These are phyloP conservation scores for Aspergillus amoenus DNA, from an alignment of 2,329 filamentous ascomycete species.

Conservation along the genomic window DNA sequence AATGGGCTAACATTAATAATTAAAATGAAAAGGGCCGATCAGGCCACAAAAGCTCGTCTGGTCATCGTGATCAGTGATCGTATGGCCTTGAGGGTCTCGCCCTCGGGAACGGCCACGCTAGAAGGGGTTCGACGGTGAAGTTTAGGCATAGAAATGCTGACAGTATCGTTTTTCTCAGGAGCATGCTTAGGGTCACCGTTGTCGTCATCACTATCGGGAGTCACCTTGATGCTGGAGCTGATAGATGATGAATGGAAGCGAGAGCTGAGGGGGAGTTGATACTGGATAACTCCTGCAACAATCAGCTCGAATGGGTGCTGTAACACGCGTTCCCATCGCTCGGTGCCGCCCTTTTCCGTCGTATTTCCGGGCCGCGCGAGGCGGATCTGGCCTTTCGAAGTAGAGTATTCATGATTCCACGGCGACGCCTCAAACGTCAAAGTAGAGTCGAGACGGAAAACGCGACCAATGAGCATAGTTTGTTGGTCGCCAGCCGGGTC, in stretches of 20 bases:
- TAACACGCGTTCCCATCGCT: slow-evolving; percentile 86
- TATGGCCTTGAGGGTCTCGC: slow-evolving; percentile 11
- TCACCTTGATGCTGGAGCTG: slow-evolving; percentile 42
- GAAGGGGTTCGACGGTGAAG: slow-evolving; percentile 3
- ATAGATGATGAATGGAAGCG: slow-evolving; percentile 52
- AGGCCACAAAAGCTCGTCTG: slow-evolving; percentile 32
- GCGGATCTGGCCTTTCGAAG: slow-evolving; percentile 79
- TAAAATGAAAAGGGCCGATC: slow-evolving; percentile 10
- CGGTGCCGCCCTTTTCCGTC: slow-evolving; percentile 76
- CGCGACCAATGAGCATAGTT: slow-evolving; percentile 88
- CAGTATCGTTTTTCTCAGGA: slow-evolving; percentile 30
- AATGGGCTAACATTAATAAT: slow-evolving; percentile 3
- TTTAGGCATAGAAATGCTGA: slow-evolving; percentile 19
- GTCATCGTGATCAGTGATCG: slow-evolving; percentile 12
- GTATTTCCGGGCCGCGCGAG: slow-evolving; percentile 81
- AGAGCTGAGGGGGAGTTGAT: slow-evolving; percentile 63
- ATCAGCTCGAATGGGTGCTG: slow-evolving; percentile 93
- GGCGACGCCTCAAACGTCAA: slow-evolving; percentile 88
- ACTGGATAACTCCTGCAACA: slow-evolving; percentile 85
- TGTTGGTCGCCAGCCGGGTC: slow-evolving; percentile 61
- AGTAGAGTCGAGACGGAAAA: slow-evolving; percentile 82
- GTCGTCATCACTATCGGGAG: slow-evolving; percentile 35
- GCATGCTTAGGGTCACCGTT: slow-evolving; percentile 18
- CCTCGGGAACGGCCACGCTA: slow-evolving; percentile 11
- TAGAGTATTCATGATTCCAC: slow-evolving; percentile 69